These are phyloP conservation scores for Dissophora globulifera DNA, from an alignment of 192 early-diverging fungal species.

Conservation along the genomic window DNA sequence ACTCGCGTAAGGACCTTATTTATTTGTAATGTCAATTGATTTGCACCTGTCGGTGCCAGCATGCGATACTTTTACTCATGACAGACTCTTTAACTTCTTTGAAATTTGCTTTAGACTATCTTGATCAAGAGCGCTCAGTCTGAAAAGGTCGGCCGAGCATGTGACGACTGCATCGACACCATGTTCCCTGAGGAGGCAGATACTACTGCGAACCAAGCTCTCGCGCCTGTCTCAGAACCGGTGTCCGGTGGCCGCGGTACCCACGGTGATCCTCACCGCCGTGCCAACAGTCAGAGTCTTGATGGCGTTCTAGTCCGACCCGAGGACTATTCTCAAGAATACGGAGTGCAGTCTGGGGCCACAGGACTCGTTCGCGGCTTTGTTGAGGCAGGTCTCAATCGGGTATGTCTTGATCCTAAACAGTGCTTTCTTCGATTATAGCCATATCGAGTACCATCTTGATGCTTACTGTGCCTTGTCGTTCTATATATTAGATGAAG, in stretches of 20 bases:
- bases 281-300: slow-evolving; percentile 22
- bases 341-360: not conserved
- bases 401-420: slow-evolving; percentile 15
- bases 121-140: slow-evolving; percentile 43
- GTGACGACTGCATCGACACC: slow-evolving; percentile 54
- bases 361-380: slow-evolving; percentile 45
- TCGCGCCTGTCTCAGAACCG: too few relatives aligned
- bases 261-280: not conserved
- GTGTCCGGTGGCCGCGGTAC: too few relatives aligned
- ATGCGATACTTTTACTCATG: too few relatives aligned
- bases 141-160: slow-evolving; percentile 55
- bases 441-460: too few relatives aligned
- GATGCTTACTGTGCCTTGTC: too few relatives aligned
- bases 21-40: slow-evolving; percentile 22
- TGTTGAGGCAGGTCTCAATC: slow-evolving; percentile 43
- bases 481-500: slow-evolving; percentile 45
- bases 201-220: not conserved
- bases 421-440: not conserved
- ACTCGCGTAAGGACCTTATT: slow-evolving; percentile 62
- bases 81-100: too few relatives aligned
- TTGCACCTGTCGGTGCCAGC: too few relatives aligned
- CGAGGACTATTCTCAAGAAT: slow-evolving; percentile 25
- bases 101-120: slow-evolving; percentile 45
- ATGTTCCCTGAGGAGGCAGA: slow-evolving; percentile 55
- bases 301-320: slow-evolving; percentile 29